phyloP scores from a whole-genome alignment of 805 yeast genomes.

The Candida verbasci region DNA sequence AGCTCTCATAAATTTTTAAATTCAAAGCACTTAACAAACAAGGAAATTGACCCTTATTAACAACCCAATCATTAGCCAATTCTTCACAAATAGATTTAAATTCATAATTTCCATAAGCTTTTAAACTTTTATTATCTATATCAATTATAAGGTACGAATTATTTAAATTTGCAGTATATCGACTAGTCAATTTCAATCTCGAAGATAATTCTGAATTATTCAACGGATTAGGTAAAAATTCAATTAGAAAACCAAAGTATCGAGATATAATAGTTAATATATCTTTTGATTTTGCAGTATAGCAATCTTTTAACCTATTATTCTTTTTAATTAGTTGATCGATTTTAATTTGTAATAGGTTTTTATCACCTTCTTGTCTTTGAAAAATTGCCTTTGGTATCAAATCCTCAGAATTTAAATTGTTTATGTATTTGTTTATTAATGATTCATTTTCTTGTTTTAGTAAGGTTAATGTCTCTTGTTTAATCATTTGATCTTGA shows the following conservation, averaged over 20 bases:
- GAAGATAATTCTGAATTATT: constrained; percentile 44
- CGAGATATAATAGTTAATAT: constrained; percentile 63
- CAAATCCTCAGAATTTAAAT: constrained; percentile 16
- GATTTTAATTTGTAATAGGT: constrained; percentile 42
- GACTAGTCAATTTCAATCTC: constrained; percentile 52
- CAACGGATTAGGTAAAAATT: constrained; percentile 48
- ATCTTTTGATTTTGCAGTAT: constrained; percentile 63
- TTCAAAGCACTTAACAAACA: constrained; percentile 75
- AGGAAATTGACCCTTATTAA: constrained; percentile 64
- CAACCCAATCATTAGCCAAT: constrained; percentile 62
- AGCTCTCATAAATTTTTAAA: constrained; percentile 59
- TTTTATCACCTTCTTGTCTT: constrained; percentile 52
- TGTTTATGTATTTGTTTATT: constrained; percentile 22
- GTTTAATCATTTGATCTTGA: constrained; percentile 58
- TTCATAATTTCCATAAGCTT: constrained; percentile 43
- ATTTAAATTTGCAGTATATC: constrained; percentile 25
- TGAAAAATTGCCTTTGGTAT: constrained; percentile 65
- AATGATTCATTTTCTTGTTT: constrained; percentile 57
- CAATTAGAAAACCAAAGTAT: constrained; percentile 69
- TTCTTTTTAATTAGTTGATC: constrained; percentile 49
- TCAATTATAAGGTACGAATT: constrained; percentile 55
- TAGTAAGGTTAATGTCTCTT: constrained; percentile 46
- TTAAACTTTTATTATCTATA: constrained; percentile 48
- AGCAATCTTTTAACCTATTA: constrained; percentile 52
- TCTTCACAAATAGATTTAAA: constrained; percentile 40